phyloP scores from a whole-genome alignment of 2,329 filamentous ascomycete genomes.

The Sclerotinia subarctica region DNA sequence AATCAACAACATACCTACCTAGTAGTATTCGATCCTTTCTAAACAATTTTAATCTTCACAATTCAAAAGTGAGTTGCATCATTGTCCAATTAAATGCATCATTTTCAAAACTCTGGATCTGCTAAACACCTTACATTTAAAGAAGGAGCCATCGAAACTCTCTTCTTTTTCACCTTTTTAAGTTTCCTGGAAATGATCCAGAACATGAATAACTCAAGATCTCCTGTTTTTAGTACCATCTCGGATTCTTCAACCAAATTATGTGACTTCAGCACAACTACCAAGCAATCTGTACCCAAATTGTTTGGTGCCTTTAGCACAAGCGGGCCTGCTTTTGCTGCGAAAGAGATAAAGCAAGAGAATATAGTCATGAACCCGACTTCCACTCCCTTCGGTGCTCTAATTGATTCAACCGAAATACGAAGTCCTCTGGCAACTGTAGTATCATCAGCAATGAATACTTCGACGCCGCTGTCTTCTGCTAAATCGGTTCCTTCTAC shows the following conservation, averaged over 20 bases:
- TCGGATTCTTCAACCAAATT: neutral
- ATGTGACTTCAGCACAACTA: neutral
- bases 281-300: no score
- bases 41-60: neutral
- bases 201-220: neutral
- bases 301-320: no score
- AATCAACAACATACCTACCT: neutral
- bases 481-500: neutral
- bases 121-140: no score
- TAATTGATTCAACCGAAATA: no score
- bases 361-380: no score
- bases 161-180: neutral
- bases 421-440: no score
- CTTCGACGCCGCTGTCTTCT: neutral
- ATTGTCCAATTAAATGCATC: neutral
- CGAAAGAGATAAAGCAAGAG: no score
- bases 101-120: no score
- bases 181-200: neutral
- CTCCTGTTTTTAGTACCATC: neutral
- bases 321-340: no score
- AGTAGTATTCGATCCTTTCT: neutral
- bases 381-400: no score
- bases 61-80: neutral
- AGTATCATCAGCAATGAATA: neutral
- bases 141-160: neutral